These are phyloP conservation scores for Panaeolus papilionaceus DNA, from an alignment of 768 basidiomycete species.

Conservation along the genomic window DNA sequence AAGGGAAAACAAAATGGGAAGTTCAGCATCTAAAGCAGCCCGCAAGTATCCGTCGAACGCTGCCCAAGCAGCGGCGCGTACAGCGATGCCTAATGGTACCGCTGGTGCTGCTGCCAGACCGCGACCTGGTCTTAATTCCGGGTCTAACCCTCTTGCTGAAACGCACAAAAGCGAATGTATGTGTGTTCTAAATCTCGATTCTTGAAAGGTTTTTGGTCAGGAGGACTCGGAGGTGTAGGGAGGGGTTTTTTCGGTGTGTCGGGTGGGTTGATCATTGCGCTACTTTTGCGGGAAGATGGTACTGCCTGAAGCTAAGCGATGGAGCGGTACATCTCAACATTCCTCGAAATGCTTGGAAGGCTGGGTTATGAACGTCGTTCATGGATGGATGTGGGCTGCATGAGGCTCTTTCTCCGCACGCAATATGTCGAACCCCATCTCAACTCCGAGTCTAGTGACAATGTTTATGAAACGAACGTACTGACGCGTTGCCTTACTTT, in stretches of 20 bases:
- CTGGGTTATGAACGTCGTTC: background rate
- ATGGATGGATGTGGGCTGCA: background rate
- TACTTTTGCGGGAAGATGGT: too few relatives aligned
- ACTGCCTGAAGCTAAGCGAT: background rate
- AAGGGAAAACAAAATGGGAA: conserved; percentile 54
- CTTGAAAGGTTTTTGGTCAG: background rate
- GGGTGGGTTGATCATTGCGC: conserved; percentile 5
- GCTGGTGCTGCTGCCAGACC: background rate
- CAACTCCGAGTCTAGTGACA: conserved; percentile 5
- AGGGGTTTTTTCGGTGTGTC: background rate
- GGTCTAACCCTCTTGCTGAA: conserved; percentile 24
- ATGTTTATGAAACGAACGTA: background rate
- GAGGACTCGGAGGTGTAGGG: background rate
- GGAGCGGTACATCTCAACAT: background rate
- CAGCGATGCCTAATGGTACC: background rate
- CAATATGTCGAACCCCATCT: background rate
- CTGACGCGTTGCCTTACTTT: background rate
- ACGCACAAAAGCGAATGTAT: conserved; percentile 31
- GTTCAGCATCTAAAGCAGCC: conserved; percentile 62
- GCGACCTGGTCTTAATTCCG: background rate
- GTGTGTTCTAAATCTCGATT: conserved; percentile 1
- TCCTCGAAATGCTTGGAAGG: background rate
- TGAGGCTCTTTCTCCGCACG: background rate
- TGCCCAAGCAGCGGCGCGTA: conserved; percentile 16
- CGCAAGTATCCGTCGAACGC: conserved; percentile 49